Conservation (phyloP, 208 protist species). For the Jaenimonas drosophilae region DNA sequence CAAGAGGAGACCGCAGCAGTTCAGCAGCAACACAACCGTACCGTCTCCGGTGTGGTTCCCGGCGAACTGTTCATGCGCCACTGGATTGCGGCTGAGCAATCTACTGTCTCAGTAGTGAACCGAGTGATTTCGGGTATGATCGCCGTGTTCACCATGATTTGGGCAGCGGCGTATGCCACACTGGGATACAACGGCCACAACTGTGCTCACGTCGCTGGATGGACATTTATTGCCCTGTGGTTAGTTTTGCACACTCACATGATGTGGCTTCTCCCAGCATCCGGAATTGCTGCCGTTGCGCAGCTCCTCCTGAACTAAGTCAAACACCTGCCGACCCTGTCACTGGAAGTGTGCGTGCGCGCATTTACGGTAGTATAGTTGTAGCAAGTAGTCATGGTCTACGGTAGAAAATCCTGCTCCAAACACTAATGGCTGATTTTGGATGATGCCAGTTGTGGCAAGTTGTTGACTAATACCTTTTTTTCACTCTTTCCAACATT, state of each 20-base stretch:
- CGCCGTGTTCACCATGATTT: slow-evolving; percentile 69
- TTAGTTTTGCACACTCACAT: slow-evolving; percentile 77
- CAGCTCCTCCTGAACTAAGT: slow-evolving; percentile 67
- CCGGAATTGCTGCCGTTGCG: slow-evolving; percentile 25
- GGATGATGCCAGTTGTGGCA: neutral
- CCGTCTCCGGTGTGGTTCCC: slow-evolving; percentile 76
- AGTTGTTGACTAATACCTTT: neutral
- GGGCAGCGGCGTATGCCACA: slow-evolving; percentile 72
- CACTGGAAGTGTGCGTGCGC: too few relatives aligned
- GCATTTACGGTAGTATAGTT: neutral
- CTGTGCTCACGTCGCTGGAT: slow-evolving; percentile 61
- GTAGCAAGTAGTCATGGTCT: neutral
- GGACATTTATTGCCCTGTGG: slow-evolving; percentile 80
- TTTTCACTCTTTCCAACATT: neutral
- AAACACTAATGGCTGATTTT: neutral
- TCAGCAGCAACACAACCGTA: slow-evolving; percentile 43
- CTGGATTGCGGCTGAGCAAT: slow-evolving; percentile 86
- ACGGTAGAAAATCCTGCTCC: neutral
- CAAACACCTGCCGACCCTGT: too few relatives aligned
- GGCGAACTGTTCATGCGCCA: slow-evolving; percentile 91
- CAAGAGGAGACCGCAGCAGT: slow-evolving; percentile 33
- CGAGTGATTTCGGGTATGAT: slow-evolving; percentile 82
- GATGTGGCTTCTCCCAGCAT: slow-evolving; percentile 39
- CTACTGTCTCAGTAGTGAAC: slow-evolving; percentile 77
- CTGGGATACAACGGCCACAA: slow-evolving; percentile 85